Evolutionary conservation across 306 rosid species (phyloP).

Genomic region (Mimosa bimucronata): DNA sequence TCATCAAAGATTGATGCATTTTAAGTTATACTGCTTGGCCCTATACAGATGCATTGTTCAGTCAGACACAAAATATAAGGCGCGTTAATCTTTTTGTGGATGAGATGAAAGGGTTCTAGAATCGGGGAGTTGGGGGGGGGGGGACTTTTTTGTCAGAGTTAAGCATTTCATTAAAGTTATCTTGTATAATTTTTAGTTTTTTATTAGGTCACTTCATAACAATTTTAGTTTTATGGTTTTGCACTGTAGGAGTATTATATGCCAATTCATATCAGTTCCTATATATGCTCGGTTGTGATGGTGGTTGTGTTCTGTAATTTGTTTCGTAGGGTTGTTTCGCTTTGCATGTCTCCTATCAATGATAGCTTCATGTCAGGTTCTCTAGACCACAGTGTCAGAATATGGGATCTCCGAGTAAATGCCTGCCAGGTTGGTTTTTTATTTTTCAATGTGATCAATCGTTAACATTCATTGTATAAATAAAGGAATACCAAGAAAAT

Average conservation of each 20-base stretch:
- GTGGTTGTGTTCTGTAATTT: constrained; percentile 38
- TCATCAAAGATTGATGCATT: background rate
- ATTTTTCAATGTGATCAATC: constrained; percentile 14
- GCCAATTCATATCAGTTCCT: background rate
- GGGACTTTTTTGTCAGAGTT: background rate
- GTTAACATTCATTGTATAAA: constrained; percentile 7
- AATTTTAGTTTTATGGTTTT: constrained; percentile 6
- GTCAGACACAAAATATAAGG: background rate
- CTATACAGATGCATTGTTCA: background rate
- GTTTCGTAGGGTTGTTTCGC: constrained; percentile 77
- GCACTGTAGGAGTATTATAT: background rate
- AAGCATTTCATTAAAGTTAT: background rate
- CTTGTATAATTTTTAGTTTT: background rate
- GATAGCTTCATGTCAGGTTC: constrained; percentile 99
- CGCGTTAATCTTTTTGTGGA: constrained; percentile 1
- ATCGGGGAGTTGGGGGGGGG: background rate
- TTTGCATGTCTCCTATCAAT: constrained; percentile 97
- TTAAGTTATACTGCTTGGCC: background rate
- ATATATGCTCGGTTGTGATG: constrained; percentile 22
- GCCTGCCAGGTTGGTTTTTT: constrained; percentile 84
- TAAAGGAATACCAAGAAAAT: constrained; percentile 11
- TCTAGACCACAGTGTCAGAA: constrained; percentile 85
- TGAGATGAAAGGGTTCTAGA: background rate
- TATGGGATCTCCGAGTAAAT: constrained; percentile 99
- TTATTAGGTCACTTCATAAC: background rate